These are phyloP conservation scores for Breynia disticha DNA, from an alignment of 441 rosid species.

Conservation along the genomic window DNA sequence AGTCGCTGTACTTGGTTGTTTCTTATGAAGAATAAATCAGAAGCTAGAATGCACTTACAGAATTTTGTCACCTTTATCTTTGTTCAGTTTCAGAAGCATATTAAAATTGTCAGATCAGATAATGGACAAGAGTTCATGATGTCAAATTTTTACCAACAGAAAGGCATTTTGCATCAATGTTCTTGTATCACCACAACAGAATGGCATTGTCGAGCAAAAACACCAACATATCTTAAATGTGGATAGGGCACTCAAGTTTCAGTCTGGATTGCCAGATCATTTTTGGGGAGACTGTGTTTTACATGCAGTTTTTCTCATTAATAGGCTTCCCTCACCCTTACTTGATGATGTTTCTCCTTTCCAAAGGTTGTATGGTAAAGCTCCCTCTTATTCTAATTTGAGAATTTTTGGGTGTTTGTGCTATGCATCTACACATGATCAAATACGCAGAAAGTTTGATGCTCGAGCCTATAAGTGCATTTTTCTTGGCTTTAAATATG, in stretches of 20 bases:
- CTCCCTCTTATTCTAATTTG: background rate
- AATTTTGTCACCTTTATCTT: background rate
- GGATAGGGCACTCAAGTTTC: background rate
- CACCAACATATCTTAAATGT: constrained; percentile 4
- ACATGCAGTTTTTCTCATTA: background rate
- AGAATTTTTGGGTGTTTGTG: background rate
- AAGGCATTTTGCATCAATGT: background rate
- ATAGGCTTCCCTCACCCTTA: background rate
- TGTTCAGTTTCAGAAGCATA: background rate
- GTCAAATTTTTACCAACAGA: background rate
- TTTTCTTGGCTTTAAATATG: no score
- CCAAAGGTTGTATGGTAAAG: background rate
- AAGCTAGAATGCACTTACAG: background rate
- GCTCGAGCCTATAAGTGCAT: no score
- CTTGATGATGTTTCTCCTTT: background rate
- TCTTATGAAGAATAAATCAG: background rate
- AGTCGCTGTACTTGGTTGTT: background rate
- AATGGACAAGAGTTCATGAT: background rate
- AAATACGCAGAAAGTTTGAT: no score
- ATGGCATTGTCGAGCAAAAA: background rate
- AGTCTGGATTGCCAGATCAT: background rate
- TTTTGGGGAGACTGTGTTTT: background rate
- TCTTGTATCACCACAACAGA: background rate
- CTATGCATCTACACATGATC: background rate
- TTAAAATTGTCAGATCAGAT: background rate